phyloP scores from a whole-genome alignment of 371 early-diverging fungal genomes.

The Lichtheimia hyalospora region DNA sequence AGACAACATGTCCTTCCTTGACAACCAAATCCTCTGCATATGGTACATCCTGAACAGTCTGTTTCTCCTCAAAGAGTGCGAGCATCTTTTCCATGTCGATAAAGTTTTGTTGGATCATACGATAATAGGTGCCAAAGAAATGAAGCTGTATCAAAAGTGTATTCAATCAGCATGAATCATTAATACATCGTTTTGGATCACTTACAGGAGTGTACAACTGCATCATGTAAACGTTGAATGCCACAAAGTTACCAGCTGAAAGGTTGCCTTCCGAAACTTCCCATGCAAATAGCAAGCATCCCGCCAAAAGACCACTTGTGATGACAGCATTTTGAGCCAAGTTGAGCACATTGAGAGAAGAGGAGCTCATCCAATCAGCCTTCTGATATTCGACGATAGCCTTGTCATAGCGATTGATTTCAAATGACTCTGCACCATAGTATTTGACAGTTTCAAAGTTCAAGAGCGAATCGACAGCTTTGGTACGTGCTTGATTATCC shows the following conservation, averaged over 20 bases:
- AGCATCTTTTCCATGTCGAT: conserved; percentile 95
- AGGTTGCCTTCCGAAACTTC: conserved; percentile 72
- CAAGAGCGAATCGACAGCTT: conserved; percentile 89
- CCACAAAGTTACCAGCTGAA: conserved; percentile 85
- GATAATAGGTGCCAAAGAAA: conserved; percentile 50
- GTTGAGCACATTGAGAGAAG: conserved; percentile 78
- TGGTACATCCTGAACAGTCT: conserved; percentile 65
- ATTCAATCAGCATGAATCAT: too few relatives aligned
- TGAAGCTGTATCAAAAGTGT: conserved; percentile 20
- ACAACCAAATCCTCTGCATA: conserved; percentile 50
- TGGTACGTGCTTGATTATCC: conserved; percentile 74
- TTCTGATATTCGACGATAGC: conserved; percentile 77
- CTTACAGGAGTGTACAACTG: conserved; percentile 76
- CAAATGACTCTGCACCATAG: conserved; percentile 79
- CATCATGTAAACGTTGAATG: conserved; percentile 81
- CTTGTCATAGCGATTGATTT: conserved; percentile 74
- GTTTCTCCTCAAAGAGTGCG: conserved; percentile 75
- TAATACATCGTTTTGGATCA: not conserved
- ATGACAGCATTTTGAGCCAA: conserved; percentile 85
- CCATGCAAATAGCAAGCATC: conserved; percentile 77
- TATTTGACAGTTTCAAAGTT: conserved; percentile 97
- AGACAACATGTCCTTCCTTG: conserved; percentile 63
- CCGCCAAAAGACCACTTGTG: conserved; percentile 74
- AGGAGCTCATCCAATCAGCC: conserved; percentile 76
- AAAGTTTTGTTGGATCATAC: conserved; percentile 80